Evolutionary conservation across 2,329 filamentous ascomycete genomes (phyloP).

Genomic region (Ceratocystis lukuohia): DNA sequence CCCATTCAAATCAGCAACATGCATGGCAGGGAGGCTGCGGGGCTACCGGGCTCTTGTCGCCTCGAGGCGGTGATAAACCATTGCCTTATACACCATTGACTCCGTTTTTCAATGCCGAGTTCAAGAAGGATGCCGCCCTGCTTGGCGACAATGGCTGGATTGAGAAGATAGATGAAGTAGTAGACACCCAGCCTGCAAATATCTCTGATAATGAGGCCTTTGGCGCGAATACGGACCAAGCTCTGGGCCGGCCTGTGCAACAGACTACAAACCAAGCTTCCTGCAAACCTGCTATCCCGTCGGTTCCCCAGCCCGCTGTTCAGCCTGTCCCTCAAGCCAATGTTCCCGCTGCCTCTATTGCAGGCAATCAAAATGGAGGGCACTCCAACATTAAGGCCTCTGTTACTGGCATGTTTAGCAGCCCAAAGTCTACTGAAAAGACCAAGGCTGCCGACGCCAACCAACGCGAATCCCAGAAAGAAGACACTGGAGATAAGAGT

Average conservation of each 20-base stretch:
- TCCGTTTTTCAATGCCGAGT: slow-evolving; percentile 30
- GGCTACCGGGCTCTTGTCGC: background rate
- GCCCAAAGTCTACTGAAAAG: background rate
- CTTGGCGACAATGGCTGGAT: slow-evolving; percentile 46
- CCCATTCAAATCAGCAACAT: background rate
- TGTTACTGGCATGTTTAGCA: background rate
- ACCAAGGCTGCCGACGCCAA: background rate
- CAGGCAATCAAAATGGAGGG: background rate
- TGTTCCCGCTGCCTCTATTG: background rate
- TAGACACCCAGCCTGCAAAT: background rate
- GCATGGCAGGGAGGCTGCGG: background rate
- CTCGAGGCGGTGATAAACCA: background rate
- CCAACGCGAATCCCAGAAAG: background rate
- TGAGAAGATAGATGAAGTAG: slow-evolving; percentile 30
- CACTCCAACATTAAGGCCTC: background rate
- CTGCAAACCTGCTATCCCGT: background rate
- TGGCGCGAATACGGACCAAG: background rate
- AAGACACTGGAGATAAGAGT: background rate
- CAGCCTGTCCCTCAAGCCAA: background rate
- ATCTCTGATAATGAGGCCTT: background rate
- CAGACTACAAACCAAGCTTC: background rate
- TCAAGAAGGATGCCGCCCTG: slow-evolving; percentile 37
- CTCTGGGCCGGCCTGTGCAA: background rate
- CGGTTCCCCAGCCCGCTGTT: background rate
- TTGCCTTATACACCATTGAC: slow-evolving; percentile 31